These are phyloP conservation scores for Begonia fuchsioides DNA, from an alignment of 306 rosid genomes.

Conservation along the genomic window DNA sequence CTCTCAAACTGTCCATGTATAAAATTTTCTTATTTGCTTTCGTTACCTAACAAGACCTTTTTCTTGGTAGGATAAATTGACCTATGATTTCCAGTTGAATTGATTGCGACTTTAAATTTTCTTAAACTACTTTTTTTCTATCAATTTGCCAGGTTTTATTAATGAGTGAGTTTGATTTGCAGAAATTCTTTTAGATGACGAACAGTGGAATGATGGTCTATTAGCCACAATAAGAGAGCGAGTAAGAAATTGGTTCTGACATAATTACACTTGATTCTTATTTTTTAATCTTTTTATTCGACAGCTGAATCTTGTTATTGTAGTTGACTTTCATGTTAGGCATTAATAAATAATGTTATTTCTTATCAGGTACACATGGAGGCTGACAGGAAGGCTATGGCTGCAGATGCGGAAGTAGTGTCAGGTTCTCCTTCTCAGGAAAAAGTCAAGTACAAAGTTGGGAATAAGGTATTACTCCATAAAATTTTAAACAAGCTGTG, in stretches of 20 bases:
- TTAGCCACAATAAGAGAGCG: conserved; percentile 85
- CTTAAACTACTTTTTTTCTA: no score
- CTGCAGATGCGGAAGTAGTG: conserved; percentile 38
- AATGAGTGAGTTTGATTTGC: background rate
- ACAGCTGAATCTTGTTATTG: no score
- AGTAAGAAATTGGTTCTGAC: conserved; percentile 22
- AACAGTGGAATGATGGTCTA: conserved; percentile 89
- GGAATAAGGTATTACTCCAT: conserved; percentile 57
- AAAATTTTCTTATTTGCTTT: no score
- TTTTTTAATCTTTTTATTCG: no score
- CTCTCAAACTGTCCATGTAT: no score
- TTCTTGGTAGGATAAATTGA: no score
- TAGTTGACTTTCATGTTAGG: no score
- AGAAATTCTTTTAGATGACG: conserved; percentile 63
- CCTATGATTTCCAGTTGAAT: no score
- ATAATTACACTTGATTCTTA: no score
- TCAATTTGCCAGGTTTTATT: background rate
- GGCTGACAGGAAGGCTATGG: conserved; percentile 64
- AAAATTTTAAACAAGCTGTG: background rate
- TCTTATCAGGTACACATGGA: conserved; percentile 85
- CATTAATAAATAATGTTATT: no score
- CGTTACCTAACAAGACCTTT: no score
- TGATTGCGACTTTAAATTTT: no score
- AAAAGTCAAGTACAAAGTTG: conserved; percentile 61
- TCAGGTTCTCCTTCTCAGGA: conserved; percentile 36